Base-by-base conservation (phyloP, 164 flowering plant species). In the Nymphaea colorata region DNA sequence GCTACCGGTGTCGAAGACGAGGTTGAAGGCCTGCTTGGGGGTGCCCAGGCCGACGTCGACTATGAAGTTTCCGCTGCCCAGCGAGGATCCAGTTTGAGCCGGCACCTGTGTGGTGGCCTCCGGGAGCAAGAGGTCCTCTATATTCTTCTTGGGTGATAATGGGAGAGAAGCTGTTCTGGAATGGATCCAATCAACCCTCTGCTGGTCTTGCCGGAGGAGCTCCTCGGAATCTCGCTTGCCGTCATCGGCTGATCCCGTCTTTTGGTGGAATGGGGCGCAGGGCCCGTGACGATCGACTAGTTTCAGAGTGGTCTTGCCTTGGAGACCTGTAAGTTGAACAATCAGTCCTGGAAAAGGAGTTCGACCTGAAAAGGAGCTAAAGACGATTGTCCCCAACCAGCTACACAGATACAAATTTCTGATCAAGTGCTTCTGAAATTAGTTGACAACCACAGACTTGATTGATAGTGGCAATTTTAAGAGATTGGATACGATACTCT, bases 261-360 rank as follows among this genome's bases (percentile, higher is more conserved):
- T 65, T 4, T 15, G 6, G 53, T 76, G 79, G 43, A 76, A 64
- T n/a, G 74, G 17, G 43, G 62, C 68, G 64, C 70, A 78, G 74
- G 64, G 72, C 42, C 59, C 65, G 8, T 77, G 70, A 6, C 74
- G 77, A 57, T 72, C 76, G 44, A 75, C 78, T 5, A 71, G 62
- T 68, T 77, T 71, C 68, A 78, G 80, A 16, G 57, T 51, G 0
- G 57, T 51, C 57, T 51, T 51, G 8, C 57, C 57, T 51, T 51
- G 57, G 12, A 8, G 10, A 51, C 57, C 57, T 8, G 12, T 51
- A 15, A 2, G 57, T 25, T 25, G 36, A 25, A 25, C 36, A 25
- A 25, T 25, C 36, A 25, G 36, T 25, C 36, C 36, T 25, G 36
- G 36, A 25, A 25, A 25, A 25, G 57, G 14, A 5, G 57, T 15